phyloP scores from a whole-genome alignment of 2,329 filamentous ascomycete genomes.

The Pseudogymnoascus sp. region DNA sequence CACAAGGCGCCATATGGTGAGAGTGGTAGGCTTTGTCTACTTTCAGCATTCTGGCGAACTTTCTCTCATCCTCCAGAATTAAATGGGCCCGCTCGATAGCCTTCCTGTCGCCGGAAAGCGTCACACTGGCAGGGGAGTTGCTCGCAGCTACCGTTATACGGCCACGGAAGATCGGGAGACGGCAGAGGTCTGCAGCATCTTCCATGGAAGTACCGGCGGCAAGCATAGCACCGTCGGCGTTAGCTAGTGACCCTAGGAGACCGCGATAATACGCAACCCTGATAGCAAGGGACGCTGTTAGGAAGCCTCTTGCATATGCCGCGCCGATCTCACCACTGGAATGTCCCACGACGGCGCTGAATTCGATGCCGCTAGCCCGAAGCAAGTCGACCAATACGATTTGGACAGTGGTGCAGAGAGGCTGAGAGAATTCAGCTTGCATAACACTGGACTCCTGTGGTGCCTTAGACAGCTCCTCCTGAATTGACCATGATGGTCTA shows the following conservation, averaged over 20 bases:
- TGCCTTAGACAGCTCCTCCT: neutral
- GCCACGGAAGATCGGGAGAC: neutral
- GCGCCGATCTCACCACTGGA: slow-evolving; percentile 41
- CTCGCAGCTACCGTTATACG: slow-evolving; percentile 27
- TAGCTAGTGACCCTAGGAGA: slow-evolving; percentile 2
- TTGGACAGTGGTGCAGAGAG: slow-evolving; percentile 40
- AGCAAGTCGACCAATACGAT: slow-evolving; percentile 37
- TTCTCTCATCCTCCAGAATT: slow-evolving; percentile 12
- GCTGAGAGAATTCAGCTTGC: slow-evolving; percentile 34
- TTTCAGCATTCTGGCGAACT: slow-evolving; percentile 17
- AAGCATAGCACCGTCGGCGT: slow-evolving; percentile 41
- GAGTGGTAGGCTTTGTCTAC: slow-evolving; percentile 26
- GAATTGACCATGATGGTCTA: slow-evolving; percentile 10
- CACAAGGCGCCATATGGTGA: slow-evolving; percentile 26
- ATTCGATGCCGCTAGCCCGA: slow-evolving; percentile 31
- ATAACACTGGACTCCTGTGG: slow-evolving; percentile 23
- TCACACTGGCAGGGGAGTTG: slow-evolving; percentile 23
- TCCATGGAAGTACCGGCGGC: slow-evolving; percentile 34
- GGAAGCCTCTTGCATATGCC: slow-evolving; percentile 33
- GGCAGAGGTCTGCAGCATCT: slow-evolving; percentile 13
- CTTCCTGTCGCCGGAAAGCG: slow-evolving; percentile 18
- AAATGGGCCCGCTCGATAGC: slow-evolving; percentile 12
- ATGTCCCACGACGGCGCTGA: slow-evolving; percentile 30
- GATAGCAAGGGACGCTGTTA: slow-evolving; percentile 28
- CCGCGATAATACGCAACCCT: slow-evolving; percentile 37